phyloP scores from a whole-genome alignment of 306 rosid species.

The Gastrolobium villosum region DNA sequence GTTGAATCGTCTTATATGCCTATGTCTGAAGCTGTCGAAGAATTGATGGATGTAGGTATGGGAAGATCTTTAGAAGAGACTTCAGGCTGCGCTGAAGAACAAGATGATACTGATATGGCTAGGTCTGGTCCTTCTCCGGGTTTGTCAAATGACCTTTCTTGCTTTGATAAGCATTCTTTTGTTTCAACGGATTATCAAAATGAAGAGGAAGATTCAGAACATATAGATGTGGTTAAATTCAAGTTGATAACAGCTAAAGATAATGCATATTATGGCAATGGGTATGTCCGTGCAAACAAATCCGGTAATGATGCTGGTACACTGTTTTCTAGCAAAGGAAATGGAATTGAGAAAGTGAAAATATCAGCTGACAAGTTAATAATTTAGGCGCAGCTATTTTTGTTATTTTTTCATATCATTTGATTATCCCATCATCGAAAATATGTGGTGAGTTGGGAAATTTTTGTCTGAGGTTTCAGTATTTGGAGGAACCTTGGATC shows the following conservation, averaged over 20 bases:
- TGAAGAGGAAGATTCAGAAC: conserved; percentile 50
- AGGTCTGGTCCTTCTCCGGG: conserved; percentile 43
- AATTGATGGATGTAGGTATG: conserved; percentile 34
- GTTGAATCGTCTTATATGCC: conserved; percentile 47
- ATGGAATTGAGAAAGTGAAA: conserved; percentile 55
- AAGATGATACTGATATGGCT: conserved; percentile 35
- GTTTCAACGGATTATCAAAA: conserved; percentile 38
- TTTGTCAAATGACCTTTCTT: conserved; percentile 50
- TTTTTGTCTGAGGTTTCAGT: conserved; percentile 75
- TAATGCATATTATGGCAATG: conserved; percentile 56
- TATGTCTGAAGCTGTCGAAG: conserved; percentile 44
- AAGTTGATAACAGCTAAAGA: conserved; percentile 46
- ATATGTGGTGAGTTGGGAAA: conserved; percentile 72
- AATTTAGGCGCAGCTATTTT: conserved; percentile 45
- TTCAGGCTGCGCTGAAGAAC: conserved; percentile 41
- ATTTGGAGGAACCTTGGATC: conserved; percentile 79
- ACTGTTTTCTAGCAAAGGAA: conserved; percentile 52
- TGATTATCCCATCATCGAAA: conserved; percentile 74
- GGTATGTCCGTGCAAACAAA: conserved; percentile 42
- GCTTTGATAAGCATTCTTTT: conserved; percentile 41
- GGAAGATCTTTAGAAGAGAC: conserved; percentile 37
- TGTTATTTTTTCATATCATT: conserved; percentile 55
- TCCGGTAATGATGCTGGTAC: conserved; percentile 44
- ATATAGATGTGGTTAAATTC: conserved; percentile 44
- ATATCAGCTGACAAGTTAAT: conserved; percentile 52